Conservation (phyloP, 257 asterid species). For the Ajuga chamaepitys region DNA sequence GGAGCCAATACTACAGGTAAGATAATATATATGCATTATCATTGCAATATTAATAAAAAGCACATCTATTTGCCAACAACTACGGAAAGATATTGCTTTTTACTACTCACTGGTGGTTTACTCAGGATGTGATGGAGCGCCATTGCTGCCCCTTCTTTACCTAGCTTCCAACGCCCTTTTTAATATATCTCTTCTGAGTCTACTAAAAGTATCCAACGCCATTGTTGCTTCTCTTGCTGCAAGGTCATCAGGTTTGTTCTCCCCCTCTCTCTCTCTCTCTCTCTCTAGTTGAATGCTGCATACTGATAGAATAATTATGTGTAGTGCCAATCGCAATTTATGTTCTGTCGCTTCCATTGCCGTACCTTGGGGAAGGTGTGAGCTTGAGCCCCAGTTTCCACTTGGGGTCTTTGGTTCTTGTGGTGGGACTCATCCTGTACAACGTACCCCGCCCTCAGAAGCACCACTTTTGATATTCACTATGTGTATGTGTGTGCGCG, state of each 20-base stretch:
- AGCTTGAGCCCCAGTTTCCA: constrained; percentile 61
- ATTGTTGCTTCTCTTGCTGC: constrained; percentile 61
- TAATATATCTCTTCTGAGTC: constrained; percentile 63
- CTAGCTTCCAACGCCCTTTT: constrained; percentile 47
- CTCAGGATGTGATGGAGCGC: constrained; percentile 77
- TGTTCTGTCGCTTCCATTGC: constrained; percentile 65
- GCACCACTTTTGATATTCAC: constrained; percentile 14
- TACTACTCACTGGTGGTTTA: not conserved
- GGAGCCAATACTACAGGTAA: constrained; percentile 51
- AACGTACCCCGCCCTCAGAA: constrained; percentile 31
- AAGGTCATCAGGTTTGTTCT: constrained; percentile 52
- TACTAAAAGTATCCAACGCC: constrained; percentile 63
- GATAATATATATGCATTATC: not conserved
- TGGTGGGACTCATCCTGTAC: constrained; percentile 58
- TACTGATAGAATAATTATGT: not conserved
- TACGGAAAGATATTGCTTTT: not conserved
- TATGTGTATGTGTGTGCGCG: too few species aligned
- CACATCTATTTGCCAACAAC: too few species aligned
- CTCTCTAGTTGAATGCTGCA: not conserved
- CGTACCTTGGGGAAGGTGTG: constrained; percentile 59
- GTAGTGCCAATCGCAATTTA: constrained; percentile 71
- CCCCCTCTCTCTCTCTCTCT: constrained; percentile 4
- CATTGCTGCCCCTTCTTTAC: constrained; percentile 59
- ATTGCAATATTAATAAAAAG: too few species aligned
- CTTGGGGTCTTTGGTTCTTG: constrained; percentile 51